Evolutionary conservation across 202 grass and related monocot species (phyloP).

Genomic region (Panicum hallii): DNA sequence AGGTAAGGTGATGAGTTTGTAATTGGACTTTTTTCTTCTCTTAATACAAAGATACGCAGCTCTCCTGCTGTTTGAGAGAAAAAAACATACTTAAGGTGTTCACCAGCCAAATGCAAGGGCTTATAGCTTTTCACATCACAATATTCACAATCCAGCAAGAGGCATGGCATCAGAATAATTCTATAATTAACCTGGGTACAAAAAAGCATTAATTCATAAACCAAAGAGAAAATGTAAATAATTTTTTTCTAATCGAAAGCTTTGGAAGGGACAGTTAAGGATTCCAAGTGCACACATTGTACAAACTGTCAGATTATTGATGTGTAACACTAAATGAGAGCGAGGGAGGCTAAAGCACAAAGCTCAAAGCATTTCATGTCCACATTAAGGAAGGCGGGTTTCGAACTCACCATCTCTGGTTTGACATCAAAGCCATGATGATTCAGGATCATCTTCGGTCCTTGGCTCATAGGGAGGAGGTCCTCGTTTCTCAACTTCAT

Average conservation of each 20-base stretch:
- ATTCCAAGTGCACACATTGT: too few relatives aligned
- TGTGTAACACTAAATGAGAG: neutral
- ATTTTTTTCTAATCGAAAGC: neutral
- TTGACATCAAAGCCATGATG: neutral
- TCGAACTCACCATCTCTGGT: constrained; percentile 4
- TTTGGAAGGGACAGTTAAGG: neutral
- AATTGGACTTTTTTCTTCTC: too few relatives aligned
- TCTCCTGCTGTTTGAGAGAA: too few relatives aligned
- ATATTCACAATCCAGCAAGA: constrained; percentile 10
- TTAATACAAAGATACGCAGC: too few relatives aligned
- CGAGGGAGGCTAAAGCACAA: neutral
- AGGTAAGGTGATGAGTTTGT: too few relatives aligned
- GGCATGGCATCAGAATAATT: neutral
- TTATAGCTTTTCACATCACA: neutral
- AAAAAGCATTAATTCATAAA: neutral
- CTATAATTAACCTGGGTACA: neutral
- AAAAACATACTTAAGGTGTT: neutral
- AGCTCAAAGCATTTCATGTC: neutral
- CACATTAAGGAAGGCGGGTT: neutral
- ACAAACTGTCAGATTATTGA: too few relatives aligned
- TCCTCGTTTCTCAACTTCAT: neutral
- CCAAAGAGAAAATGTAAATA: neutral
- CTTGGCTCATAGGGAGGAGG: neutral
- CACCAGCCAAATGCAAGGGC: neutral
- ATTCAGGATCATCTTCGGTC: neutral